Evolutionary conservation across 164 flowering plant species (phyloP), one percentile per base, ranked within the genome.

Genomic region (Macadamia tetraphylla): DNA sequence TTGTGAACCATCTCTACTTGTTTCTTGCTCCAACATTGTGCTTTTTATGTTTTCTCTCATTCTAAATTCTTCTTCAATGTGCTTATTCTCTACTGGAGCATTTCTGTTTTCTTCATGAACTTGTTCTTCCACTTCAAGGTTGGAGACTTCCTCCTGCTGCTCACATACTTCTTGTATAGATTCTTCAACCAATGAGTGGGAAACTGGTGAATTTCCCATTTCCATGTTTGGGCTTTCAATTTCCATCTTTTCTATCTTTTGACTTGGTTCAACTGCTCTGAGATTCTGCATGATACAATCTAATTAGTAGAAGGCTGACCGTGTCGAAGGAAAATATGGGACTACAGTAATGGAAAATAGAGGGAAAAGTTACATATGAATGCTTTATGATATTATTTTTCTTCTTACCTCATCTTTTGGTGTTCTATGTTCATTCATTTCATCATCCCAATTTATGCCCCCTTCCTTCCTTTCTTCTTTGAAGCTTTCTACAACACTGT

Each of bases 401-500:
- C 40, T 58, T 64, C 32, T 58, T 12, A 68, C 76, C 76, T 73
- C 68, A 35, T 35, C 40, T 30, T 70, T 29, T 57, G 58, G 67
- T 35, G 35, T 13, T 72, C 30, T 57, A 35, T 18, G 49, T 52
- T 42, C 46, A 14, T 18, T n/a, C 40, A 62, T 31, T 15, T 59
- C 35, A 29, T 62, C 53, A 29, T 57, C n/a, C 8, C 58, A 30
- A 6, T 35, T 48, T 62, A 29, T 14, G 64, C 29, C n/a, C 15
- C 29, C 62, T 35, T 51, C 70, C 44, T 58, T 59, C 23, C 1
- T 58, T 58, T 64, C 74, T 67, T 63, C 66, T 29, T 67, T 23
- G 15, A 64, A 35, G 68, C 61, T 60, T 70, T 73, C 69, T 62
- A 68, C 68, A 57, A 65, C 48, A 58, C 67, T 61, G n/a, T 63